Evolutionary conservation across 805 yeast species (phyloP), one percentile per base, ranked within the genome.

Genomic region (Lipomyces yamanashiensis): DNA sequence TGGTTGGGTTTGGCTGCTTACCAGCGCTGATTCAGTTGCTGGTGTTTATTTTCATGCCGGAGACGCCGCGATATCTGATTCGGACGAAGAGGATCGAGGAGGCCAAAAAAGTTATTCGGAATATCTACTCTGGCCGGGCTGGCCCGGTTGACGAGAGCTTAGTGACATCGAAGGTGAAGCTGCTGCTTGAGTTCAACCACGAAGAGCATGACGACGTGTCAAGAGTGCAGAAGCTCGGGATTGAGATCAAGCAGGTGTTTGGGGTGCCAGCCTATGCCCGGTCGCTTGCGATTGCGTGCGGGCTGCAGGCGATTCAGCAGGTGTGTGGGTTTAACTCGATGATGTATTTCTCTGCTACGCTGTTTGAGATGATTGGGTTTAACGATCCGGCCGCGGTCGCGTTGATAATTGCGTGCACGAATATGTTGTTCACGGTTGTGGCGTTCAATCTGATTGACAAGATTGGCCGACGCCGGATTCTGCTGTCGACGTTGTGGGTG

Each of bases 261-360:
- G 54, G 68, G 3, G 67, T 68, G 1, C 78, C 79, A 7, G 70
- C 96, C 0, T 92, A 93, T 76, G 85, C 90, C 64, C 85, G 98
- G 72, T 98, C 97, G 7, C 82, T 95, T 66, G 80, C 91, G 40
- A 86, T 93, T 72, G 95, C 93, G 9, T 92, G 97, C 80, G 97
- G 96, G 36, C 79, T 93, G 70, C 98, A 93, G 78, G 97, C 96
- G 62, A 88, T 93, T 73, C 98, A 93, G 79, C 99, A 93, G 78
- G 91, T 93, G 71, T 89, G 96, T 17, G 98, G 98, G 69, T 93
- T 93, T 85, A 95, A 93, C 78, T 90, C 98, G 5, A 82, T 93
- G 71, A 90, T 93, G 96, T 93, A 93, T 79, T 93, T 92, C 77
- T 88, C 96, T 55, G 87, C 96, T 40, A 92, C 98, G 0, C 88